Percentiles rank a stretch among this genome's conserved stretches.
phyloP scores from a whole-genome alignment of 2,329 filamentous ascomycete genomes.

The Cordyceps farinosa region DNA sequence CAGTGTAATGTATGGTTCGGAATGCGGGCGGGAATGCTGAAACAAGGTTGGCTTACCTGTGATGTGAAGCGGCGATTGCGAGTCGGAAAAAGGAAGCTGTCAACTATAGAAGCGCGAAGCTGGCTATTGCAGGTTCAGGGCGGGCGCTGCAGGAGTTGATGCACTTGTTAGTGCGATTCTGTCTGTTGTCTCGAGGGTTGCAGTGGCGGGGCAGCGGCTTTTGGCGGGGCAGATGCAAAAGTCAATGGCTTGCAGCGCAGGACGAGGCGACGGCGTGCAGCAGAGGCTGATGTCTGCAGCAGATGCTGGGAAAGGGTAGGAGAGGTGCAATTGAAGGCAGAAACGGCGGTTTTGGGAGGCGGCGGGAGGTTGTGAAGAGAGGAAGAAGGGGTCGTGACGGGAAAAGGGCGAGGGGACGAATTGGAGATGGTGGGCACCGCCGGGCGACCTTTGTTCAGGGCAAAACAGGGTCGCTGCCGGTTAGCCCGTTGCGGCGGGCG shows the following conservation, averaged over 20 bases:
- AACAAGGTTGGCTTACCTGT: conserved; percentile 5
- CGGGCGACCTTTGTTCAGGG: conserved; percentile 4
- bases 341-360: neutral
- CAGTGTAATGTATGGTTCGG: neutral
- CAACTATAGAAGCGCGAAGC: neutral
- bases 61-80: neutral
- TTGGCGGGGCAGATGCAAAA: conserved; percentile 13
- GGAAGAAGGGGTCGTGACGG: neutral
- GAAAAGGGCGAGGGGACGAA: neutral
- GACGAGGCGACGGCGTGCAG: neutral
- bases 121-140: neutral
- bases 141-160: conserved; percentile 1
- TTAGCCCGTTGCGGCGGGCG: conserved; percentile 3
- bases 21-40: neutral
- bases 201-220: conserved; percentile 11
- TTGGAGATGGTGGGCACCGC: conserved; percentile 1
- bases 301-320: neutral
- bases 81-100: neutral
- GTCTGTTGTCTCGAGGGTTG: neutral
- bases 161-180: conserved; percentile 11
- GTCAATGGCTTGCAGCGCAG: neutral
- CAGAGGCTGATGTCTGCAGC: neutral
- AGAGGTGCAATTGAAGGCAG: neutral
- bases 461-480: conserved; percentile 6
- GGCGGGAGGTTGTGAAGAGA: neutral